Evolutionary conservation across 2,329 filamentous ascomycete species (phyloP).

Genomic region (Chrysosporium queenslandicum): DNA sequence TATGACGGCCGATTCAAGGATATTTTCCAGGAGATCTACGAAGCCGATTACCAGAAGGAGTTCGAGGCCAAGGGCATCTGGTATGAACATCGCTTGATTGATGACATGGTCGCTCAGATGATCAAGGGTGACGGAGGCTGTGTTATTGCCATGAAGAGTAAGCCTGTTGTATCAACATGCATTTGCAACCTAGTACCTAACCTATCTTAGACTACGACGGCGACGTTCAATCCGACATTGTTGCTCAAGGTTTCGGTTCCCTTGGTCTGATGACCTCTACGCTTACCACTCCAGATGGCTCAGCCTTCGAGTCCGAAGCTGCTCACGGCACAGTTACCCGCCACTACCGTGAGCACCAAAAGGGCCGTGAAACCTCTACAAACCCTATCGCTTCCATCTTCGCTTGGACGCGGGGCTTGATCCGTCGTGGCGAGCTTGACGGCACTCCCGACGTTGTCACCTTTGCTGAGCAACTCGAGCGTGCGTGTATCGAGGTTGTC

Average conservation of each 20-base stretch:
- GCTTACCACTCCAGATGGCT: conserved; percentile 90
- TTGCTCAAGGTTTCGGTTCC: conserved; percentile 95
- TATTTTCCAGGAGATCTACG: conserved; percentile 96
- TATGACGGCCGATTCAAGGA: conserved; percentile 99
- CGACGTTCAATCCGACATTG: conserved; percentile 96
- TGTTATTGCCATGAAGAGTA: conserved; percentile 97
- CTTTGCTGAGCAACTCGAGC: conserved; percentile 85
- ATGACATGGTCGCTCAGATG: conserved; percentile 99
- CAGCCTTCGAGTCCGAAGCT: conserved; percentile 94
- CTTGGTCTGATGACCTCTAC: conserved; percentile 98
- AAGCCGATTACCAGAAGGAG: conserved; percentile 70
- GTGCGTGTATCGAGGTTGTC: conserved; percentile 88
- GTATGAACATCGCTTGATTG: conserved; percentile 98
- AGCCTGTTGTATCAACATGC: conserved; percentile 29
- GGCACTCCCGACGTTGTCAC: conserved; percentile 81
- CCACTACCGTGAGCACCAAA: conserved; percentile 98
- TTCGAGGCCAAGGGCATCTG: conserved; percentile 91
- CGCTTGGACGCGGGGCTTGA: conserved; percentile 90
- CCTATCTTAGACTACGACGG: conserved; percentile 75
- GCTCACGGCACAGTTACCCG: conserved; percentile 97
- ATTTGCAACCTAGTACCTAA: conserved; percentile 17
- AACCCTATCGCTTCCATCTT: conserved; percentile 99
- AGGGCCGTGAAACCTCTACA: conserved; percentile 91
- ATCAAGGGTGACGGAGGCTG: conserved; percentile 96
- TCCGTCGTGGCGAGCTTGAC: conserved; percentile 89